These are phyloP conservation scores for Primulina huaijiensis DNA, from an alignment of 257 asterid species.

Conservation along the genomic window DNA sequence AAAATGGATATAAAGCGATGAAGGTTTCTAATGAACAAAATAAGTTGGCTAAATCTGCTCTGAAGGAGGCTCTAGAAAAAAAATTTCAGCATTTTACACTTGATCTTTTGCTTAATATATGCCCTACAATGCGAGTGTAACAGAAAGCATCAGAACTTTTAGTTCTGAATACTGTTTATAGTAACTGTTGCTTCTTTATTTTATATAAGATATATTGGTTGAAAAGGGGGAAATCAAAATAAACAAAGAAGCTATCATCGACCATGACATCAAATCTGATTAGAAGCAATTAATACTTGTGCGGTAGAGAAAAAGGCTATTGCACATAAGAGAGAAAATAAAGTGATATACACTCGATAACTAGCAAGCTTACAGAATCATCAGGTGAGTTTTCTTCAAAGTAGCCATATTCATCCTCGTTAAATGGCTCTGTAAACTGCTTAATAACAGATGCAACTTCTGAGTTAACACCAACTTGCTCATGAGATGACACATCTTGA, in stretches of 20 bases:
- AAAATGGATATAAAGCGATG: background rate
- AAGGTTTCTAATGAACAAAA: background rate
- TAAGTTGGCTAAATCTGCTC: background rate
- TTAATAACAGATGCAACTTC: slow-evolving; percentile 89
- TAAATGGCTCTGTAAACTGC: slow-evolving; percentile 72
- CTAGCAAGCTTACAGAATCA: slow-evolving; percentile 48
- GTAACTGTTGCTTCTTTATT: background rate
- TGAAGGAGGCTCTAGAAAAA: background rate
- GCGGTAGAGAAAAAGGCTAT: slow-evolving; percentile 16
- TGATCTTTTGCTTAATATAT: background rate
- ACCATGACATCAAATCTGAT: background rate
- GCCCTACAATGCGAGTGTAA: background rate
- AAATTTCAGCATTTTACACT: background rate
- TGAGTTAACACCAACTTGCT: slow-evolving; percentile 74
- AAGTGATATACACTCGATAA: slow-evolving; percentile 19
- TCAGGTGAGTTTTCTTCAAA: slow-evolving; percentile 43
- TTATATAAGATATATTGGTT: slow-evolving; percentile 2
- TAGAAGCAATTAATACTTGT: slow-evolving; percentile 17
- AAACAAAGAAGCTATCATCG: slow-evolving; percentile 22
- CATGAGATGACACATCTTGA: slow-evolving; percentile 75
- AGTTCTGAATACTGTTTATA: slow-evolving; percentile 6
- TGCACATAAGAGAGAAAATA: slow-evolving; percentile 7
- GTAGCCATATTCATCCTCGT: slow-evolving; percentile 42
- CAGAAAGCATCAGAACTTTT: slow-evolving; percentile 8
- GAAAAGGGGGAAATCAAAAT: slow-evolving; percentile 3